Evolutionary conservation across 2,329 filamentous ascomycete genomes (phyloP).

Genomic region (Meredithiella fracta): DNA sequence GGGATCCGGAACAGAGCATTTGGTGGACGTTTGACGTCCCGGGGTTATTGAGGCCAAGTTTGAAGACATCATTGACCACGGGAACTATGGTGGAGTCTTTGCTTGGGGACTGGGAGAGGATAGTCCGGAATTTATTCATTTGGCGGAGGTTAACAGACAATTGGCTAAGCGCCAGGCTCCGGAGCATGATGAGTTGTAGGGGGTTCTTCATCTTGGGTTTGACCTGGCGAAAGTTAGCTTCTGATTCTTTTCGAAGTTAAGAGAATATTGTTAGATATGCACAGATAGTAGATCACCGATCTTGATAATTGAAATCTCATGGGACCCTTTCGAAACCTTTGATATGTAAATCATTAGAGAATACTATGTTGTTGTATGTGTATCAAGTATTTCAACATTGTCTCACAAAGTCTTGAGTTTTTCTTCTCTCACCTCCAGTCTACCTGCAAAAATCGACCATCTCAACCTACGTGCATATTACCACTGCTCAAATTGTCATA

Average conservation of each 20-base stretch:
- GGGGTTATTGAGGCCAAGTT: constrained; percentile 47
- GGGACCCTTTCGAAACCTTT: too few species aligned
- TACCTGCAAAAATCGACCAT: too few species aligned
- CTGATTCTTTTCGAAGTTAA: background rate
- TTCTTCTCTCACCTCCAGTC: too few species aligned
- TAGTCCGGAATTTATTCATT: constrained; percentile 27
- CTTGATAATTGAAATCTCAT: too few species aligned
- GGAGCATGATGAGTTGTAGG: constrained; percentile 5
- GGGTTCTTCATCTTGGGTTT: background rate
- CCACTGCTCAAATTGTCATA: too few species aligned
- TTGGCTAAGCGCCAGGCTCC: background rate
- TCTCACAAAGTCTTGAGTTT: too few species aligned
- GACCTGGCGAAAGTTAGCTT: background rate
- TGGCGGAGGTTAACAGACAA: constrained; percentile 19
- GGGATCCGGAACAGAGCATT: constrained; percentile 38
- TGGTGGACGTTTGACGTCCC: constrained; percentile 65
- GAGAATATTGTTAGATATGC: too few species aligned
- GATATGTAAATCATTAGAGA: too few species aligned
- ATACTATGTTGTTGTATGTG: too few species aligned
- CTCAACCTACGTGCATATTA: too few species aligned
- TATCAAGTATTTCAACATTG: too few species aligned
- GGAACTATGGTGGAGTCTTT: constrained; percentile 52
- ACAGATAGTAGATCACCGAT: background rate
- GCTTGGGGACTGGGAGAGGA: constrained; percentile 63
- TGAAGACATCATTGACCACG: constrained; percentile 36